Base-by-base conservation (phyloP, 495 filamentous ascomycete genomes). In the Aspergillus steynii region DNA sequence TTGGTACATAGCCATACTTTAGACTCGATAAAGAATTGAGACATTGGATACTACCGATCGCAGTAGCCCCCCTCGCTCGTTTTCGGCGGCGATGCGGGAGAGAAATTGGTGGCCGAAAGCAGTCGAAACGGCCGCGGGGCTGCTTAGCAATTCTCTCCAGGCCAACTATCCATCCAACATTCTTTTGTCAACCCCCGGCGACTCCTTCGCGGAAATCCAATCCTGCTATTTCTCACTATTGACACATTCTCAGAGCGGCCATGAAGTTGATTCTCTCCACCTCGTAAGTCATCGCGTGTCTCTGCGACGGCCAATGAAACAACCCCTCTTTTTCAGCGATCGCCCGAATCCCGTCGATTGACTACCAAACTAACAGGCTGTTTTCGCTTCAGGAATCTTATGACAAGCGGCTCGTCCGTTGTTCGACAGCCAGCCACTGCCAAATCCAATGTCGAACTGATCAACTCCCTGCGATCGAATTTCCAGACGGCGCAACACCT, bases 221-320 rank as follows among this genome's bases (percentile, higher is more conserved):
- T 53, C 37, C 31, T 50, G 20, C 42, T 55, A 14, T 32, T 27
- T 14, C 7, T 32, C 27, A 29, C 10, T 29, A n/a, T 31, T 6
- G 29, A 27, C 7, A 31, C 15, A 54, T 28, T 49, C 54, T 31
- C 50, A 59, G 56, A 47, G 63, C 42, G 58, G 71, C 61, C 55
- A 91, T 88, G 79, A 90, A 91, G 80, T 81, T 97, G 74, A 86
- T 96, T 50, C 86, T 97, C 59, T 96, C 91, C 37, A 96, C 92
- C 51, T 93, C 90, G 90, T 94, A 81, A 72, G 85, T 69, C 47
- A 52, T 29, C 29, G 25, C 25, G 3, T 53, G 20, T 8, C 27
- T 29, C 51, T 50, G 8, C 20, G 48, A 50, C 48, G 27, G 51
- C 27, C 29, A 27, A 15, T n/a, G 15, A 55, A 37, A 7, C 26